Conservation (phyloP, 2,329 filamentous ascomycete genomes). For the Triangularia setosa region DNA sequence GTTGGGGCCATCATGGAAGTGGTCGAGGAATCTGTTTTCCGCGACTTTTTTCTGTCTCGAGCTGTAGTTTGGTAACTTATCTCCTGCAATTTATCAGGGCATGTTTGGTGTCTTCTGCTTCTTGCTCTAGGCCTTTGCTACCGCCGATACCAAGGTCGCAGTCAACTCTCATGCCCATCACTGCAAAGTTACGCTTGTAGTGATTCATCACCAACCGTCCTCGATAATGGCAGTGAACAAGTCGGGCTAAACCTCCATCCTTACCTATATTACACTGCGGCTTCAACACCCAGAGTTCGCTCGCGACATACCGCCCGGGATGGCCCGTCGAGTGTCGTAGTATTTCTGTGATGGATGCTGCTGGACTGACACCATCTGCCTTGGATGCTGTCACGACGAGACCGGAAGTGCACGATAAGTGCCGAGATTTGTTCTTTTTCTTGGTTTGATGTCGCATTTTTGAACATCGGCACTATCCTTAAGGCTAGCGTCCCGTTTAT, state of each 20-base stretch:
- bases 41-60: background rate
- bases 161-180: background rate
- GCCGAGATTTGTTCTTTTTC: background rate
- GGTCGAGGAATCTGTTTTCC: background rate
- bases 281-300: background rate
- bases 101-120: background rate
- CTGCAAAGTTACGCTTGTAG: background rate
- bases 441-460: background rate
- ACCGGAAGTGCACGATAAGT: background rate
- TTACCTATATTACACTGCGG: background rate
- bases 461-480: background rate
- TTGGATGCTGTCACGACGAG: background rate
- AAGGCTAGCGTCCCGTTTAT: background rate
- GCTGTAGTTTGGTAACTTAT: background rate
- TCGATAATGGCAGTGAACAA: background rate
- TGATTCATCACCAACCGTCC: background rate
- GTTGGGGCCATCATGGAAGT: background rate
- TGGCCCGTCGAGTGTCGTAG: background rate
- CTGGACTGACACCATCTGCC: background rate
- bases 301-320: background rate
- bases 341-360: background rate
- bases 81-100: background rate
- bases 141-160: background rate
- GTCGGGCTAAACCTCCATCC: background rate
- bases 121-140: background rate